Evolutionary conservation across 2,329 filamentous ascomycete species (phyloP).

Genomic region (Botryotinia narcissicola): DNA sequence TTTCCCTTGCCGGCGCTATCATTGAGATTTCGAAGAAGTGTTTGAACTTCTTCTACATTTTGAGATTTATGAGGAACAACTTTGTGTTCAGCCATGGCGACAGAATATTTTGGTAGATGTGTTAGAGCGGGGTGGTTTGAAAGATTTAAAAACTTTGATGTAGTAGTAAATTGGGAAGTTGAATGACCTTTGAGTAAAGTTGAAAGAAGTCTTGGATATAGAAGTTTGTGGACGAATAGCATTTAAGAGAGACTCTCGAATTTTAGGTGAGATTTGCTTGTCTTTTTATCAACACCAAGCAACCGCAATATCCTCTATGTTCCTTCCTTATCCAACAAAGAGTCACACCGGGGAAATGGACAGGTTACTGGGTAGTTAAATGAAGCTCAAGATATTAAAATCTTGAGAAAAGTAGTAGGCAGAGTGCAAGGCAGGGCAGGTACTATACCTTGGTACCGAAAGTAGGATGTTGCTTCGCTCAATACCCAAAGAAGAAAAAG

Average conservation of each 20-base stretch:
- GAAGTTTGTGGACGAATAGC: neutral
- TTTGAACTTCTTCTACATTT: slow-evolving; percentile 62
- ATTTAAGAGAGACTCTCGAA: neutral
- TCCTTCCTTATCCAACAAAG: neutral
- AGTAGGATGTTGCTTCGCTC: neutral
- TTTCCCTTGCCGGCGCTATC: slow-evolving; percentile 48
- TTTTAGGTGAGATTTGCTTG: neutral
- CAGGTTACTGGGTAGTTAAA: neutral
- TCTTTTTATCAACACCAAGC: neutral
- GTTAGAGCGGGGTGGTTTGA: neutral
- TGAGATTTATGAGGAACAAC: slow-evolving; percentile 65
- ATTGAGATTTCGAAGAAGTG: slow-evolving; percentile 52
- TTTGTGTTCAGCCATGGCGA: slow-evolving; percentile 50
- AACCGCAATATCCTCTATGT: neutral
- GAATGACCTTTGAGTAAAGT: neutral
- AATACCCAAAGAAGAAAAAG: neutral
- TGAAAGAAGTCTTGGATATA: neutral
- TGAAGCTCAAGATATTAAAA: neutral
- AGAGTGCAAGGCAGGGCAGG: neutral
- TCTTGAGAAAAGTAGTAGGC: neutral
- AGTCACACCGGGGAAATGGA: neutral
- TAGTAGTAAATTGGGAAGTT: neutral
- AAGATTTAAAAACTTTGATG: neutral
- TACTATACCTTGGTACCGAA: neutral
- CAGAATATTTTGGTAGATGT: neutral